Conservation (phyloP, 345 rosid genomes). For the Turritis glabra region DNA sequence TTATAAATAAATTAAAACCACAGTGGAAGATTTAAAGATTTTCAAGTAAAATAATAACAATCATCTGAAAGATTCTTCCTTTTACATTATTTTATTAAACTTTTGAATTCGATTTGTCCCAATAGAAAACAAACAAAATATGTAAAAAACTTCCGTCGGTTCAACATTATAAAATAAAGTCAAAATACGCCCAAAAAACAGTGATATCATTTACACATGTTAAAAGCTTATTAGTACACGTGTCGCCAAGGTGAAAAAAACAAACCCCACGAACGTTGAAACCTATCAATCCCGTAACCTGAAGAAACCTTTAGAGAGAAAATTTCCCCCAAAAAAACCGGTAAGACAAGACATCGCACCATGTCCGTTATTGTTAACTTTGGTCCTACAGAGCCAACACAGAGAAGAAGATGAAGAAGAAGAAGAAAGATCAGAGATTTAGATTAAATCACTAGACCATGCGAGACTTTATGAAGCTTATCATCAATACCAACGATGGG, state of each 20-base stretch:
- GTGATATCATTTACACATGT: conserved; percentile 17
- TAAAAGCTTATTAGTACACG: background rate
- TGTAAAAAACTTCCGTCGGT: conserved; percentile 26
- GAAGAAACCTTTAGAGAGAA: conserved; percentile 18
- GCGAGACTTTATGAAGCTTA: conserved; percentile 43
- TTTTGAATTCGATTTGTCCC: conserved; percentile 29
- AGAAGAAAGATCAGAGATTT: conserved; percentile 24
- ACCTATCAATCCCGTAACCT: conserved; percentile 12
- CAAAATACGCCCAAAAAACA: conserved; percentile 2
- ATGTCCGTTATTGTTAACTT: conserved; percentile 44
- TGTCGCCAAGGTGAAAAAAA: background rate
- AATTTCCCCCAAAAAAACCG: conserved; percentile 40
- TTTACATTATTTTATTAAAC: conserved; percentile 17
- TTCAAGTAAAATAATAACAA: background rate
- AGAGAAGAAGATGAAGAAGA: background rate
- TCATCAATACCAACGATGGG: conserved; percentile 19
- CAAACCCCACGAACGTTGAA: conserved; percentile 1
- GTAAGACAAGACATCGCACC: conserved; percentile 50
- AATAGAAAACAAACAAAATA: conserved; percentile 10
- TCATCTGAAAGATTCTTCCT: conserved; percentile 35
- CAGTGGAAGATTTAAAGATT: conserved; percentile 23
- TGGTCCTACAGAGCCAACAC: conserved; percentile 48
- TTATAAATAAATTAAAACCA: background rate
- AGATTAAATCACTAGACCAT: conserved; percentile 33
- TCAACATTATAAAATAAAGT: conserved; percentile 28